Base-by-base conservation (phyloP, 805 yeast species). In the Kodamaea laetipori region DNA sequence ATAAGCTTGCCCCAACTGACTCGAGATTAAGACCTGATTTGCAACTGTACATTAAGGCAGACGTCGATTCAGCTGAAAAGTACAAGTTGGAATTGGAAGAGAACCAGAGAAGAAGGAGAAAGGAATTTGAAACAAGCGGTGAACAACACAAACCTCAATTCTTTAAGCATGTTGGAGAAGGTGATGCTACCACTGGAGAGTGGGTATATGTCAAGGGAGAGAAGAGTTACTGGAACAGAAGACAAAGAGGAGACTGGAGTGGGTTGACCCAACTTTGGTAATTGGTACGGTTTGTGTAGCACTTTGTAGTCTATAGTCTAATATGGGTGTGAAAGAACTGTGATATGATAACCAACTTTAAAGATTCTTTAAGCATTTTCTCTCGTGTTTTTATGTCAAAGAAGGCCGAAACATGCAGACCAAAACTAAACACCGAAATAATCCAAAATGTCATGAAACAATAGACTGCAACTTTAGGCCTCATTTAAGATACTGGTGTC, bases 21-120 rank as follows among this genome's bases (percentile, higher is more conserved):
- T 86, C 97, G 6, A 78, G 99, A 57, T 64, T 82, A 35, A 77
- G 99, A 57, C 98, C 97, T 0, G 99, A 94, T 61, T 80, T 89
- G 57, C 69, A 77, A 34, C 63, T 70, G 1, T 89, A 88, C 53
- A 95, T 88, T 57, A 59, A 74, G 12, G 94, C 90, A 2, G 69
- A 80, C 16, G 66, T 83, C 8, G 87, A 80, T 15, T 64, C 71
- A 41, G 97, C 98, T 0, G 97, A 92, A 59, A 54, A 49, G 1
- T 50, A 79, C 49, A 94, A 94, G 59, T 60, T 80, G 30, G 66
- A 73, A 27, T 67, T 90, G 13, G 99, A 94, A 59, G 87, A 84
- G 55, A 70, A 68, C 21, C 99, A 94, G 67, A 77, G 99, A 56
- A 78, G 70, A 6, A 75, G 95, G 57, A 78, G 99, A 52, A 78